phyloP scores from a whole-genome alignment of 148 eudicot genomes.

The Cornus controversa region DNA sequence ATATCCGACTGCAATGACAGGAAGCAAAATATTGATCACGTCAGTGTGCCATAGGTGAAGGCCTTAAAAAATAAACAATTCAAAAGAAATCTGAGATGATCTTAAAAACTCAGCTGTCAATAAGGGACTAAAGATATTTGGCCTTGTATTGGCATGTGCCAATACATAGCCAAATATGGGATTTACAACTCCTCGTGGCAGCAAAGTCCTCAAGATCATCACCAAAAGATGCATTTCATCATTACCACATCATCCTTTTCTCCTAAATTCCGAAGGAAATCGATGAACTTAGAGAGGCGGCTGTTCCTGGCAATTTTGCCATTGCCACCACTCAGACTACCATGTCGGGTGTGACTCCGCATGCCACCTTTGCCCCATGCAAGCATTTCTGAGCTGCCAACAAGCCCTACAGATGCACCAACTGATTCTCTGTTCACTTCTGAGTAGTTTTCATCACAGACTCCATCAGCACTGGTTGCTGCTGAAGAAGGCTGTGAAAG shows the following conservation, averaged over 20 bases:
- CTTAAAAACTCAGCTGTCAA: not conserved
- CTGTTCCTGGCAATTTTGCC: slow-evolving; percentile 41
- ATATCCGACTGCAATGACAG: slow-evolving; percentile 51
- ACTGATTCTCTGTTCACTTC: slow-evolving; percentile 44
- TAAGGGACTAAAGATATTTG: not conserved
- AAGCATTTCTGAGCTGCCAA: slow-evolving; percentile 53
- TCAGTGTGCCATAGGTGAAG: not conserved
- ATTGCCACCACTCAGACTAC: slow-evolving; percentile 40
- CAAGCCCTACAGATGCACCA: slow-evolving; percentile 45
- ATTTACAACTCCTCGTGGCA: not conserved
- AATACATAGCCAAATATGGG: not conserved
- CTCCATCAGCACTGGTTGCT: slow-evolving; percentile 44
- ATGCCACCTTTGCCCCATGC: slow-evolving; percentile 78
- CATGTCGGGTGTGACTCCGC: slow-evolving; percentile 63
- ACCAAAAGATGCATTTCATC: not conserved
- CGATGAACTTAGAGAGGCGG: slow-evolving; percentile 50
- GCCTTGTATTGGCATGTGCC: not conserved
- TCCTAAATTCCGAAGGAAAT: slow-evolving; percentile 40
- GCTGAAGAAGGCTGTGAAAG: slow-evolving; percentile 37
- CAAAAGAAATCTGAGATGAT: not conserved
- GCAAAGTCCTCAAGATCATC: not conserved
- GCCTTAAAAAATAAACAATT: not conserved
- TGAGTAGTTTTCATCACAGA: slow-evolving; percentile 45
- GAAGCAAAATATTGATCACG: slow-evolving; percentile 13
- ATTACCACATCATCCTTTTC: slow-evolving; percentile 56